Base-by-base conservation (phyloP, 805 yeast species). In the Nakazawaea holstii region DNA sequence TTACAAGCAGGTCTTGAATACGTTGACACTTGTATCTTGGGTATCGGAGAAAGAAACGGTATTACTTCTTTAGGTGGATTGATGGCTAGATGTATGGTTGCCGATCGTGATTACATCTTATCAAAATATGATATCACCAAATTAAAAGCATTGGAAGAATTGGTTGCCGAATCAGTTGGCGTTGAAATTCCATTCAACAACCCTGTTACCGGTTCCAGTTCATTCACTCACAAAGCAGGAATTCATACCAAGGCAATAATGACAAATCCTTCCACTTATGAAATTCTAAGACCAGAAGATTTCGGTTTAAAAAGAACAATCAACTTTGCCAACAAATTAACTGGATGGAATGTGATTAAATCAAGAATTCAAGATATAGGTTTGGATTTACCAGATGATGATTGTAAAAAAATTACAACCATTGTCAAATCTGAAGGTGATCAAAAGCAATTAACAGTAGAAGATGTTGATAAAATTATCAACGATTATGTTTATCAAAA, bases 31-130 rank as follows among this genome's bases (percentile, higher is more conserved):
- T 75, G 80, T 39, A 80, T 77, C 20, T 71, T 77, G 58, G 83
- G 83, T 54, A 77, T 77, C 50, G 83, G 83, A 62, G 83, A 77
- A 65, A 72, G 83, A 70, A 77, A 77, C 62, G 83, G 83, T 59
- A 77, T 77, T 55, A 77, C 80, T 26, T 81, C 83, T 39, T 66
- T 77, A 55, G 82, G 83, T 55, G 82, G 81, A 27, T 71, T 77
- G 54, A 77, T 77, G 79, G 81, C 82, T 40, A 68, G 82, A 66
- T 77, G 77, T 82, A 77, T 77, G 58, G 79, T 79, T 46, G 79
- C 82, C 41, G 80, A 75, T 60, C 69, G 80, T 55, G 81, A 76
- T 48, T 77, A 77, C 57, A 82, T 77, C 45, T 67, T 74, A 60
- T 73, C 80, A 53, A 77, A 77, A 64, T 77, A 77, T 61, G 76